Evolutionary conservation across 495 filamentous ascomycete species (phyloP).

Genomic region (Ascobolus immersus): DNA sequence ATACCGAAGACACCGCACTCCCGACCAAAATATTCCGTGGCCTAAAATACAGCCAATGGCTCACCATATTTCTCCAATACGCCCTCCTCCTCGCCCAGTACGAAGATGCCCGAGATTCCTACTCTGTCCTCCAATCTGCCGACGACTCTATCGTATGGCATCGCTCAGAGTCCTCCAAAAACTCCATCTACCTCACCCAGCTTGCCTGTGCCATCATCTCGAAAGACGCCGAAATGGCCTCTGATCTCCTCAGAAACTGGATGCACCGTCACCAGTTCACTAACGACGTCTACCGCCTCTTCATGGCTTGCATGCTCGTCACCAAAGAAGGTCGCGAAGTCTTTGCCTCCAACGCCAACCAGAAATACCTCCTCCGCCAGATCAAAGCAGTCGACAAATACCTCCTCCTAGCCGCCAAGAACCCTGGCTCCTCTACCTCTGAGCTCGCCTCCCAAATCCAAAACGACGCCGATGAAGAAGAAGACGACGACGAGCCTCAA

Average conservation of each 20-base stretch:
- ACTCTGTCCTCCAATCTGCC: constrained; percentile 47
- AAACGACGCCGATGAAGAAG: constrained; percentile 11
- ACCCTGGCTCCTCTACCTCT: no score
- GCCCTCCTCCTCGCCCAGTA: constrained; percentile 41
- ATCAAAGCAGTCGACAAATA: constrained; percentile 75
- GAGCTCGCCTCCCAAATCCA: constrained; percentile 18
- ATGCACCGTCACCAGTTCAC: constrained; percentile 66
- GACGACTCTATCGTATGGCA: constrained; percentile 48
- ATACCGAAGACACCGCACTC: constrained; percentile 15
- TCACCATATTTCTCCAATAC: constrained; percentile 75
- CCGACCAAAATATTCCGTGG: constrained; percentile 46
- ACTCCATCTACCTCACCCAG: not conserved
- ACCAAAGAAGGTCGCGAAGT: constrained; percentile 14
- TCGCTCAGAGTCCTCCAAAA: not conserved
- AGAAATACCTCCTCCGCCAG: constrained; percentile 73
- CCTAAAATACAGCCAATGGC: constrained; percentile 57
- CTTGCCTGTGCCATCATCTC: constrained; percentile 54
- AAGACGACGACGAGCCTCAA: constrained; percentile 7
- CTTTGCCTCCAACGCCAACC: constrained; percentile 34
- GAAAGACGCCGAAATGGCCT: constrained; percentile 53
- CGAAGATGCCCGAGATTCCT: constrained; percentile 35
- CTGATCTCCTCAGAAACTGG: constrained; percentile 47
- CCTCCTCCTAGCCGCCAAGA: no score
- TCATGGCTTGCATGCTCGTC: constrained; percentile 17
- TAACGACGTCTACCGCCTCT: constrained; percentile 62